Evolutionary conservation across 2,329 filamentous ascomycete genomes (phyloP), one percentile per base, ranked within the genome.

Genomic region (Colletotrichum camelliae): DNA sequence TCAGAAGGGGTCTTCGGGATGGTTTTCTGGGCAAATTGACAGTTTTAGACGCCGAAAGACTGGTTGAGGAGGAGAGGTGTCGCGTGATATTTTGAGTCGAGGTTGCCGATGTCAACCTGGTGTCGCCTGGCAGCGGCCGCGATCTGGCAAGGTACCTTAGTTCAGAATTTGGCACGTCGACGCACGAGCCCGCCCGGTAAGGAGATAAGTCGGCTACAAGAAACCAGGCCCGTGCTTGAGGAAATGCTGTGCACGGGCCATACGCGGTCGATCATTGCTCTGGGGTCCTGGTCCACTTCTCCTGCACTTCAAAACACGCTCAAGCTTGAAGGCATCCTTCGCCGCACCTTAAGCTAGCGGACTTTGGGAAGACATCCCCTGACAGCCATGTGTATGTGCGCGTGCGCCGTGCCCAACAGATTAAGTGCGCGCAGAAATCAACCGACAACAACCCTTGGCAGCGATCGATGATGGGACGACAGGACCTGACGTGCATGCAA

Each of bases 141-240:
- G 48, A 68, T 35, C 35, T 61, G 70, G 18, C 5, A 27, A 27
- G 24, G 24, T 27, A 27, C 24, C 24, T 27, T 52, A 58, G 29
- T 69, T 73, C 29, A 35, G 70, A 74, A 65, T 76, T 76, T 76
- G 70, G 70, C 13, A 52, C 65, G 35, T 65, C 24, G 65, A 39
- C 68, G 72, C 61, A 75, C 72, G 43, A 72, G 52, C 69, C 64
- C 35, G 58, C 70, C 58, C 70, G 74, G 69, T 74, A 76, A 69
- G 65, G 29, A 52, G 64, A 74, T 76, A 76, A 76, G 58, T 52
- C 21, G 58, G 70, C 37, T 76, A 76, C 64, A 74, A 74, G 65
- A 29, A 73, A 67, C 7, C 7, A n/a, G 35, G 43, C 16, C 64
- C 27, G 64, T 75, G 70, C 70, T 52, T 6, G 12, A 31, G 15